Base-by-base conservation (phyloP, 2,329 filamentous ascomycete genomes). In the Diaporthe longicolla region DNA sequence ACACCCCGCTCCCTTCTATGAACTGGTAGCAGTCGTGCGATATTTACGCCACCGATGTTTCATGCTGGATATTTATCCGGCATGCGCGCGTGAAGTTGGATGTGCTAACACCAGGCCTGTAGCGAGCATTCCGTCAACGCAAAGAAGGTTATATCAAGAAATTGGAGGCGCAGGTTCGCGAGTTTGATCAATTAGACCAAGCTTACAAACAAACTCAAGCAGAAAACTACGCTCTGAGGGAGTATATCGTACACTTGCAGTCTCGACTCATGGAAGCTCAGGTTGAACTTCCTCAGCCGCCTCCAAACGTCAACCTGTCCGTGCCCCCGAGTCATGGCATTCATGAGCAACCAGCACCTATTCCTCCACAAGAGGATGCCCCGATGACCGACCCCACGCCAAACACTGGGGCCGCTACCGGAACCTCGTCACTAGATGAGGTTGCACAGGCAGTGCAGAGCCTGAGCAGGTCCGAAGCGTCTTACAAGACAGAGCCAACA, bases 111-210 rank as follows among this genome's bases (percentile, higher is more conserved):
- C 43, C 35, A 15, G 45, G 29, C 63, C 10, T 10, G 77, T 79
- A 99, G 96, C 92, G 97, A 82, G 97, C 97, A 55, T 99, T 99
- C 85, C 94, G 97, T 55, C 95, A 98, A 85, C 93, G 97, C 76
- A 99, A 99, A 82, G 97, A 99, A 84, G 94, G 94, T 59, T 98
- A 99, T 83, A 99, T 99, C 83, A 97, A 97, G 87, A 97, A 97
- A 82, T 89, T 99, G 9, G 97, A 99, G 84, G 93, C 97, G 81
- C 94, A 98, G 82, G 95, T 98, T 69, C 92, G 94, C 79, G 94
- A 97, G 40, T 94, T 91, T 77, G 89, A 91, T 78, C 89, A 91
- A 24, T 90, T 98, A 83, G 93, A 95, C 77, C 90, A 93, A 76
- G 91, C 90, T 72, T 95, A 91, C 83, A 97, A 97, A 82, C 86